These are phyloP conservation scores for Boletus tylopilopsis DNA, from an alignment of 768 basidiomycete genomes.

Conservation along the genomic window DNA sequence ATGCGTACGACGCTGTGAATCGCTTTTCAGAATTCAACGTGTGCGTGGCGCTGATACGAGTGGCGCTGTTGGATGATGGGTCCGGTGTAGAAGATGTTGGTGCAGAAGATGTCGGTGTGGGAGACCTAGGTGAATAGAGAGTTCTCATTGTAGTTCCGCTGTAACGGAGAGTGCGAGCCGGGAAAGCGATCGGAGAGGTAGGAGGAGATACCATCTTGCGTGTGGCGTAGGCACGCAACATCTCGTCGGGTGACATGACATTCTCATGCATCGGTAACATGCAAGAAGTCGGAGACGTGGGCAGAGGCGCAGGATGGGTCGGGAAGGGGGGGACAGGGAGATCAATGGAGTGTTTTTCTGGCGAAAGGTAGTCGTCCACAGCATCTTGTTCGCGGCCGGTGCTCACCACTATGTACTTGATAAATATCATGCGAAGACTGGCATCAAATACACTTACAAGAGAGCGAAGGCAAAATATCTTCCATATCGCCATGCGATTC, in stretches of 20 bases:
- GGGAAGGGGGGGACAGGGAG: constrained; percentile 35
- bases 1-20: constrained; percentile 23
- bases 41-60: constrained; percentile 8
- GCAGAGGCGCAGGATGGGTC: constrained; percentile 21
- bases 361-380: constrained; percentile 46
- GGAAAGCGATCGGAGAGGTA: constrained; percentile 30
- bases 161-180: constrained; percentile 23
- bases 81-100: constrained; percentile 17
- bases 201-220: constrained; percentile 36
- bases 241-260: constrained; percentile 64
- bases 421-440: constrained; percentile 4
- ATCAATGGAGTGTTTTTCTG: constrained; percentile 22
- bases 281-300: constrained; percentile 34
- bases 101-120: constrained; percentile 7
- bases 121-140: constrained; percentile 23
- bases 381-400: constrained; percentile 38
- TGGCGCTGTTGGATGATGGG: neutral
- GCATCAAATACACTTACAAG: constrained; percentile 40
- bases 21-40: constrained; percentile 18
- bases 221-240: constrained; percentile 71
- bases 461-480: constrained; percentile 66
- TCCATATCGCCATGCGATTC: constrained; percentile 42
- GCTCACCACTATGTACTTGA: constrained; percentile 60
- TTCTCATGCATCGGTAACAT: constrained; percentile 42
- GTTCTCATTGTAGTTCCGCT: constrained; percentile 27